These are phyloP conservation scores for Thymus quinquecostatus DNA, from an alignment of 257 asterid species.

Conservation along the genomic window DNA sequence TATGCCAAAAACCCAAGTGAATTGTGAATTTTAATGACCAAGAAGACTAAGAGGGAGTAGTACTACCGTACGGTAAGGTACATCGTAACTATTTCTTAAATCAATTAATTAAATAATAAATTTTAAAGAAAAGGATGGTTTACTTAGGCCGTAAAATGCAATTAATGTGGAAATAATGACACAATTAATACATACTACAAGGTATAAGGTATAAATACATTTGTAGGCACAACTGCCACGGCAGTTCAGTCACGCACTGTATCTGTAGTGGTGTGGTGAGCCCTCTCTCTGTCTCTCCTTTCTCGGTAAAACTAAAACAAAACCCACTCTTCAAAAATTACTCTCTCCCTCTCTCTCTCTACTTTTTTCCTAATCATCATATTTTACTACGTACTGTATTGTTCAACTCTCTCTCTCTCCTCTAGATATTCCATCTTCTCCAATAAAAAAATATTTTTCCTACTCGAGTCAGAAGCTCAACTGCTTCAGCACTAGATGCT, in stretches of 20 bases:
- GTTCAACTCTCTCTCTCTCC: slow-evolving; percentile 2
- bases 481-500: slow-evolving; percentile 44
- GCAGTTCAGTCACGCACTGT: slow-evolving; percentile 39
- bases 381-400: not conserved
- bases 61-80: no score
- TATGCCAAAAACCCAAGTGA: no score
- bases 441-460: slow-evolving; percentile 5
- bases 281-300: slow-evolving; percentile 36
- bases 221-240: slow-evolving; percentile 19
- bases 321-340: not conserved
- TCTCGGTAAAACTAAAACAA: slow-evolving; percentile 26
- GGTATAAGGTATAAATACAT: slow-evolving; percentile 16
- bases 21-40: no score
- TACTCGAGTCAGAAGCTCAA: slow-evolving; percentile 38
- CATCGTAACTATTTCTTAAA: no score
- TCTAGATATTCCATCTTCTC: slow-evolving; percentile 11
- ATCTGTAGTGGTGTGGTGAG: slow-evolving; percentile 28
- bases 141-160: not conserved
- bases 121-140: no score
- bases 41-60: no score
- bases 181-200: not conserved
- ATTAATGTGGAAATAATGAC: not conserved
- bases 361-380: slow-evolving; percentile 4
- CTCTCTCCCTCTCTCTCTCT: not conserved
- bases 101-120: no score